Conservation (phyloP, 139 green algal species). For the Microglena sp. region DNA sequence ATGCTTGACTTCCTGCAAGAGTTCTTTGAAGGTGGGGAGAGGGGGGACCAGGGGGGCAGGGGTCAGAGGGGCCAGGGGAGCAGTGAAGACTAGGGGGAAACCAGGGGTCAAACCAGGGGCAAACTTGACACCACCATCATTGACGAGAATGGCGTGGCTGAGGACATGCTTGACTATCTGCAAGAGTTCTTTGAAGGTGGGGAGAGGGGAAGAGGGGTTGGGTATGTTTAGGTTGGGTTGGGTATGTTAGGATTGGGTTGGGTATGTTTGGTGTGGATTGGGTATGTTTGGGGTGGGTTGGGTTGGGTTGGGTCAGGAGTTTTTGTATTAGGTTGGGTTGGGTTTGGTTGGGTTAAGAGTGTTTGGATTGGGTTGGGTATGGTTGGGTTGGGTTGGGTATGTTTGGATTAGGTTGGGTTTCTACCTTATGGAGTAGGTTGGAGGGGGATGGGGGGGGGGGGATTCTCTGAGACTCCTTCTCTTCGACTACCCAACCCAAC, state of each 20-base stretch:
- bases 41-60: background rate
- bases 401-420: too few relatives aligned
- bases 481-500: too few relatives aligned
- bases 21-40: conserved; percentile 60
- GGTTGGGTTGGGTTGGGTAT: too few relatives aligned
- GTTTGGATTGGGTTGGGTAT: too few relatives aligned
- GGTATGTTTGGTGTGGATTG: background rate
- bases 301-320: background rate
- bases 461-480: too few relatives aligned
- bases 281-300: background rate
- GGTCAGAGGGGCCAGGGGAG: background rate
- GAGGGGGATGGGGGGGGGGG: too few relatives aligned
- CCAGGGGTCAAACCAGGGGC: too few relatives aligned
- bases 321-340: background rate
- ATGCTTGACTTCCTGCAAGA: conserved; percentile 91
- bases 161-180: conserved; percentile 93
- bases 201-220: background rate
- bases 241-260: background rate
- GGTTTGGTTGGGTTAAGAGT: background rate
- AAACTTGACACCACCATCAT: too few relatives aligned
- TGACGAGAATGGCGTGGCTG: too few relatives aligned
- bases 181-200: conserved; percentile 61
- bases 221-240: background rate
- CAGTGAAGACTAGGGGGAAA: too few relatives aligned
- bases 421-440: too few relatives aligned